Evolutionary conservation across 2,329 filamentous ascomycete species (phyloP), one percentile per base, ranked within the genome.

Genomic region (Phialemoniopsis sp.): DNA sequence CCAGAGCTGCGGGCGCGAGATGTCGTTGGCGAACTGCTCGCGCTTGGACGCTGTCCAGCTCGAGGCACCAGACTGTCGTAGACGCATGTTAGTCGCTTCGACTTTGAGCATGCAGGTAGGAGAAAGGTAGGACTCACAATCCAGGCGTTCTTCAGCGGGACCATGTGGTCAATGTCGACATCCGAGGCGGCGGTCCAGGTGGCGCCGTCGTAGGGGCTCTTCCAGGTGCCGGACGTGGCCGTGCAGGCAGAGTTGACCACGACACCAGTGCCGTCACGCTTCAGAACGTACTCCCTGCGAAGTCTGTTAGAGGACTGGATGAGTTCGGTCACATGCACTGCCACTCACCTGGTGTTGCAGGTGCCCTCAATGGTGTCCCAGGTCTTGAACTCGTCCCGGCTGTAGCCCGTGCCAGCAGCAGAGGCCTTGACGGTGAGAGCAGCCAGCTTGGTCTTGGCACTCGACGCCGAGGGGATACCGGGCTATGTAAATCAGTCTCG

Each of bases 121-220:
- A 9, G n/a, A 14, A 19, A 40, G 12, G 34, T 4, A 26, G 9
- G 5, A 62, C 70, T 53, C 49, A 81, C 77, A 45, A 85, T 80
- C 87, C 86, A 91, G 5, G 87, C 86, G 54, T 90, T 88, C 56
- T 83, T 82, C 44, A 94, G 59, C 1, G 88, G 87, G 3, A 94
- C 85, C 63, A 93, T 72, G 58, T 93, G 88, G 58, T 93, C 88
- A 43, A 93, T 91, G 50, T 91, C 86, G 2, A 93, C 59, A 50
- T 90, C 84, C 14, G 70, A 75, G 2, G 85, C 76, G 1, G 68
- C 66, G 0, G 78, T 83, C 82, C 84, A 89, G 2, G 70, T 79
- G 1, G 66, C 81, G 13, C 85, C 86, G 53, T 91, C 87, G 56
- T 86, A 93, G 0, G 85, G 83, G 29, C 77, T 82, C 31, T 58